Base-by-base conservation (phyloP, 73 alveolate genomes). In the Tetrahymena malaccensis region DNA sequence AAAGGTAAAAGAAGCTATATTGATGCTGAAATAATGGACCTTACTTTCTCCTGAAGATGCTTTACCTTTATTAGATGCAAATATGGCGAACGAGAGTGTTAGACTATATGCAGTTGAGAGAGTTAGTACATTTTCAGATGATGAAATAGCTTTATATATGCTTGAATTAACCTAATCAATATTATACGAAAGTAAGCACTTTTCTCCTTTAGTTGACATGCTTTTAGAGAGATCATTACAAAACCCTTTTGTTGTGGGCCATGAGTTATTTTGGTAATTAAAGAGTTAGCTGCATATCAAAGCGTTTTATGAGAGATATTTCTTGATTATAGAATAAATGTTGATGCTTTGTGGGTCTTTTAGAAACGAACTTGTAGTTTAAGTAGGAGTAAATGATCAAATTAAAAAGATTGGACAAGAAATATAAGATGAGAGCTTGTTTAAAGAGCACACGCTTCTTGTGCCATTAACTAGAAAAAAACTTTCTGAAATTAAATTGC, bases 181-280 rank as follows among this genome's bases (percentile, higher is more conserved):
- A 94, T 96, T 98, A 85, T 98, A 97, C 98, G 99, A 98, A 96
- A 98, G 98, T 97, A 97, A 98, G 94, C 98, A 97, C 96, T 96
- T 97, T 85, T 96, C 98, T 84, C 99, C 99, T 37, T 95, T 98
- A 22, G 99, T 99, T 25, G 99, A 98, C 93, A 98, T 98, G 98
- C 96, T 98, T n/a, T 98, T 98, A 40, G 99, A 98, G 89, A 96
- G 99, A 94, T 96, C 99, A 27, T 94, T 98, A 43, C 95, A 97
- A 94, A 98, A 98, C 93, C 99, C 99, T 43, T 98, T 97, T 97
- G 98, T 98, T 40, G 99, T 98, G 16, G 99, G 99, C 22, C 99
- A 98, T 96, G 98, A 98, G 93, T 97, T 98, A 94, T 98, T 97
- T 94, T 98, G 99, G 99, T 93, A 97, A 33, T 95, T 97, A 19